Percentiles rank a stretch among this genome's conserved stretches.
Evolutionary conservation across 495 filamentous ascomycete genomes (phyloP).

Genomic region (Daldinia childiae): DNA sequence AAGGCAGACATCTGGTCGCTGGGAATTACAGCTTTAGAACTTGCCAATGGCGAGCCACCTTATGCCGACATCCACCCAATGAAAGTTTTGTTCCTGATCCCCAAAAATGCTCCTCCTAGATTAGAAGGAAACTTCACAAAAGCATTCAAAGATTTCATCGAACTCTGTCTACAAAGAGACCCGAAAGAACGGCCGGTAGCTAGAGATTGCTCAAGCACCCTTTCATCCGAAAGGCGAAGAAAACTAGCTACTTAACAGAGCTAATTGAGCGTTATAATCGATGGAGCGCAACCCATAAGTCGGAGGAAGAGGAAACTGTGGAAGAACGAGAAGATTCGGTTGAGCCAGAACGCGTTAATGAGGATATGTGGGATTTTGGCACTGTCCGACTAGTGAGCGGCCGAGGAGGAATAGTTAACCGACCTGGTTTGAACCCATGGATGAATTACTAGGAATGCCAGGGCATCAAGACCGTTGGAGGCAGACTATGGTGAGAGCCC

Average conservation of each 20-base stretch:
- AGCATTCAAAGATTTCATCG: constrained; percentile 94
- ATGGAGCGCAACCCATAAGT: constrained; percentile 78
- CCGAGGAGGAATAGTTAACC: constrained; percentile 58
- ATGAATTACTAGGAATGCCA: constrained; percentile 74
- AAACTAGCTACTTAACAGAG: constrained; percentile 89
- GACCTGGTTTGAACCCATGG: constrained; percentile 71
- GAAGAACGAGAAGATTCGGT: constrained; percentile 54
- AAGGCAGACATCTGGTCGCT: constrained; percentile 99
- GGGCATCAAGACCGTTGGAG: constrained; percentile 59
- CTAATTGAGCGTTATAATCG: constrained; percentile 89
- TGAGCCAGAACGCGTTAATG: constrained; percentile 59
- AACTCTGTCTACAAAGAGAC: constrained; percentile 85
- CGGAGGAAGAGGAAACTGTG: constrained; percentile 69
- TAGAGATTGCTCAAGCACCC: constrained; percentile 88
- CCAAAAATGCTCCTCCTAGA: constrained; percentile 87
- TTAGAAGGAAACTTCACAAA: constrained; percentile 88
- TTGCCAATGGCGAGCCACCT: constrained; percentile 92
- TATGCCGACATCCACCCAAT: constrained; percentile 98
- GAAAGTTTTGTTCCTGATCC: constrained; percentile 97
- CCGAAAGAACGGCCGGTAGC: constrained; percentile 88
- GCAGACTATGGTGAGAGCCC: constrained; percentile 60
- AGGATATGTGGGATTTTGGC: constrained; percentile 96
- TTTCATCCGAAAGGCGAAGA: constrained; percentile 89
- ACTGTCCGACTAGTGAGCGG: constrained; percentile 79
- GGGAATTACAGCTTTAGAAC: constrained; percentile 95